Percentiles rank a stretch among this genome's conserved stretches.
phyloP scores from a whole-genome alignment of 805 yeast genomes.

The Wickerhamiella vanderwaltii region DNA sequence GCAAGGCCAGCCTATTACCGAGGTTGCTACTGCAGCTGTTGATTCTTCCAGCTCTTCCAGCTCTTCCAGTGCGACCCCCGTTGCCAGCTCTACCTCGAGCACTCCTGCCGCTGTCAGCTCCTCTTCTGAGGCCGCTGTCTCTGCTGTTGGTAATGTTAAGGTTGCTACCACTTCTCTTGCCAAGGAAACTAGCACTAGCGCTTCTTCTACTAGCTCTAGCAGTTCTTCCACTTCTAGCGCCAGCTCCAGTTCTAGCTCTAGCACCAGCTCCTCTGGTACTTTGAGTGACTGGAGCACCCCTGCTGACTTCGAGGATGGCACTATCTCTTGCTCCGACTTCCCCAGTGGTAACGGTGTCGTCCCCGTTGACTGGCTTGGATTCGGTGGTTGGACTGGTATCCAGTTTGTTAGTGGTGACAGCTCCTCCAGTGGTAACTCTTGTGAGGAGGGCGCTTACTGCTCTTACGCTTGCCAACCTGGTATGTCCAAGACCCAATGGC shows the following conservation, averaged over 20 bases:
- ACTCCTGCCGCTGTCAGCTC: conserved; percentile 11
- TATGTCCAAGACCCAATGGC: conserved; percentile 99
- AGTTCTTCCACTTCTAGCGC: conserved; percentile 26
- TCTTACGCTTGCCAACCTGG: conserved; percentile 98
- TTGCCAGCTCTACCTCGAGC: conserved; percentile 17
- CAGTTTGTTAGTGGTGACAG: conserved; percentile 40
- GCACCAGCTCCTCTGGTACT: conserved; percentile 19
- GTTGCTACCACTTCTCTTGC: conserved; percentile 21
- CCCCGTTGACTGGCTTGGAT: conserved; percentile 54
- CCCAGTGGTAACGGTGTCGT: conserved; percentile 80
- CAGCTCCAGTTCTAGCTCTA: conserved; percentile 25
- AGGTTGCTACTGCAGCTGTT: conserved; percentile 29
- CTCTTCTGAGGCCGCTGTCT: conserved; percentile 18
- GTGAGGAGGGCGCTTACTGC: conserved; percentile 87
- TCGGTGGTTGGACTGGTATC: conserved; percentile 78
- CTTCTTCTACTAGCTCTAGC: conserved; percentile 23
- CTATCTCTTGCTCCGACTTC: conserved; percentile 50
- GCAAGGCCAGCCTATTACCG: conserved; percentile 28
- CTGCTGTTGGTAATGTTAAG: neutral
- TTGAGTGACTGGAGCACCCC: conserved; percentile 48
- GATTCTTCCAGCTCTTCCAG: conserved; percentile 22
- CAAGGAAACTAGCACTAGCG: conserved; percentile 20
- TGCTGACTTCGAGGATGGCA: conserved; percentile 60
- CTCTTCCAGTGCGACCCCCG: conserved; percentile 15
- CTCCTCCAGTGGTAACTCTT: conserved; percentile 49